Conservation (phyloP, 2,329 filamentous ascomycete species). For the Colletotrichum costaricense region DNA sequence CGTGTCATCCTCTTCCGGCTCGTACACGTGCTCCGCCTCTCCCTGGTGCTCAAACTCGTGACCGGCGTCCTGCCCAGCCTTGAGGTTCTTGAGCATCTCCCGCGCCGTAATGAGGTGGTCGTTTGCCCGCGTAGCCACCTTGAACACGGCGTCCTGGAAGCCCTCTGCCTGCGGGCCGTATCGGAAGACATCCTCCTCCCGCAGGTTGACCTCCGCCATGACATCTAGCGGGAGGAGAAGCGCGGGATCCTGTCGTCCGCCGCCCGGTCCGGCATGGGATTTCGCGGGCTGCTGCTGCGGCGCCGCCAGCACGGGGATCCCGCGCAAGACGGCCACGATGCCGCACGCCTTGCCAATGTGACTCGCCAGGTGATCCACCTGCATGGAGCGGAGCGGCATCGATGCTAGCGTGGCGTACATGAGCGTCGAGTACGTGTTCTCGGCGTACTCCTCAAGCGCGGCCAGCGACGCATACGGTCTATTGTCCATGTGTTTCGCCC, state of each 20-base stretch:
- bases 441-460: constrained; percentile 86
- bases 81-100: constrained; percentile 88
- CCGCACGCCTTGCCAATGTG: constrained; percentile 96
- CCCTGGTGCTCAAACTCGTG: constrained; percentile 91
- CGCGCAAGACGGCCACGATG: constrained; percentile 87
- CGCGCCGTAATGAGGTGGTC: constrained; percentile 95
- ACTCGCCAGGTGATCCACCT: constrained; percentile 91
- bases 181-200: constrained; percentile 90
- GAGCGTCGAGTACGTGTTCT: constrained; percentile 93
- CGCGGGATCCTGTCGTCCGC: constrained; percentile 52
- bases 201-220: constrained; percentile 84
- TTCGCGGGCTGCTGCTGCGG: constrained; percentile 67
- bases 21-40: constrained; percentile 75
- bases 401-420: constrained; percentile 88
- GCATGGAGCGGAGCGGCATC: constrained; percentile 82
- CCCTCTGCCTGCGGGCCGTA: constrained; percentile 82
- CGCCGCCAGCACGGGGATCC: constrained; percentile 88
- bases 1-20: constrained; percentile 49
- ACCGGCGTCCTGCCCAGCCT: constrained; percentile 77
- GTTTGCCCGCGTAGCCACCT: constrained; percentile 91
- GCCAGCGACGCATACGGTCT: constrained; percentile 80
- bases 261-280: constrained; percentile 50
- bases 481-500: constrained; percentile 86
- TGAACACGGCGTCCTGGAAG: constrained; percentile 89
- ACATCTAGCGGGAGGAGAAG: constrained; percentile 89